phyloP scores from a whole-genome alignment of 169 alveolate species.

The Neospora caninum region DNA sequence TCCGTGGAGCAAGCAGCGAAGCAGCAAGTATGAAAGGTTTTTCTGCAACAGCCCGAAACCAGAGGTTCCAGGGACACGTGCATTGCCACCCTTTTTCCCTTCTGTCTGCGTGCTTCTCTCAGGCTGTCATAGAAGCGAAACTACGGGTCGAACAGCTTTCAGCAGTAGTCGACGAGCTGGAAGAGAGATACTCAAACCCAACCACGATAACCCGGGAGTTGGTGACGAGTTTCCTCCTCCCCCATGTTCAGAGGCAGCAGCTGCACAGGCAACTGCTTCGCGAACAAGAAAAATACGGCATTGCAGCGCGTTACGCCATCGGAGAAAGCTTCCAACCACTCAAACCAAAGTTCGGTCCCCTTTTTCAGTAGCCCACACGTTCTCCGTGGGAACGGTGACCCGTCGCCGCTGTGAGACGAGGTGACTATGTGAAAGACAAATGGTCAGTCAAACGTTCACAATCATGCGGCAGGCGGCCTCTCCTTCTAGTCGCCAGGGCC shows the following conservation, averaged over 20 bases:
- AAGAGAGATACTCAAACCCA: constrained; percentile 77
- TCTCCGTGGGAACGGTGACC: no score
- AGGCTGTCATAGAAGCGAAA: constrained; percentile 87
- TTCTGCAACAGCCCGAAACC: neutral
- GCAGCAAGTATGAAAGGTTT: constrained; percentile 38
- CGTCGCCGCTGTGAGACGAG: no score
- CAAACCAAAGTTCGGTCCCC: neutral
- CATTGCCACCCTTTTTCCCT: neutral
- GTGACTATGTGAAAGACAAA: no score
- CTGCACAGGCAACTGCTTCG: constrained; percentile 53
- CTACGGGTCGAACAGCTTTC: constrained; percentile 83
- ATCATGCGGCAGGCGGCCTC: no score
- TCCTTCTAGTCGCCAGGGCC: no score
- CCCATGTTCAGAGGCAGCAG: constrained; percentile 86
- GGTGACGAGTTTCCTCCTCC: constrained; percentile 87
- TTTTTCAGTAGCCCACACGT: neutral
- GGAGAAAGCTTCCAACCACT: constrained; percentile 46
- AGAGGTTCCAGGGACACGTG: neutral
- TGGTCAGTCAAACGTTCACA: no score
- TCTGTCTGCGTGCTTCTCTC: constrained; percentile 65
- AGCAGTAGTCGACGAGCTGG: constrained; percentile 84
- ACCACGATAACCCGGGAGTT: constrained; percentile 85
- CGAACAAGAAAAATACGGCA: constrained; percentile 53
- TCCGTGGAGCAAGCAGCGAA: constrained; percentile 55
- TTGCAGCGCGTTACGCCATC: constrained; percentile 57